Evolutionary conservation across 2,329 filamentous ascomycete genomes (phyloP).

Genomic region (Truncatella angustata): DNA sequence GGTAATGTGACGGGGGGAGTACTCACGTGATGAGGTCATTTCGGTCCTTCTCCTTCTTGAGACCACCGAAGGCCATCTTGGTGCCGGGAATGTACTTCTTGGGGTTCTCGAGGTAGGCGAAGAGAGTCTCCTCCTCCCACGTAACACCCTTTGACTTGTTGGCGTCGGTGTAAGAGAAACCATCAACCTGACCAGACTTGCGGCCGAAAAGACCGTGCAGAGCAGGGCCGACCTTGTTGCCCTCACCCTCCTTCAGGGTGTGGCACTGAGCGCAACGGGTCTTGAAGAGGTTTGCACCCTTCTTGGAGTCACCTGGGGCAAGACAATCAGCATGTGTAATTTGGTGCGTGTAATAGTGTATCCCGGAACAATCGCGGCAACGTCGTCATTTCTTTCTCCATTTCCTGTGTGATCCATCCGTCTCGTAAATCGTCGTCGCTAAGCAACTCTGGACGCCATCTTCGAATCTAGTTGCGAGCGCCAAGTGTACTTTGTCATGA

Average conservation of each 20-base stretch:
- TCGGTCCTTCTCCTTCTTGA: conserved; percentile 99
- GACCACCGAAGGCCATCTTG: conserved; percentile 99
- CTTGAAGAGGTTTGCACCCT: conserved; percentile 99
- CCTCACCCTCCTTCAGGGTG: conserved; percentile 84
- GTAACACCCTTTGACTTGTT: conserved; percentile 95
- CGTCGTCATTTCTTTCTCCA: too few species aligned
- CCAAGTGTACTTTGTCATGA: background rate
- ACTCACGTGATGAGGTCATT: conserved; percentile 97
- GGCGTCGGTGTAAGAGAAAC: conserved; percentile 97
- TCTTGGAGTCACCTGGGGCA: conserved; percentile 77
- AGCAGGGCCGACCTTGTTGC: conserved; percentile 97
- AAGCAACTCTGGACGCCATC: background rate
- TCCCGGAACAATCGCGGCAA: too few species aligned
- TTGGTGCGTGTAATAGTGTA: background rate
- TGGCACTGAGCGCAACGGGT: conserved; percentile 98
- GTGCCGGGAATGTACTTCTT: conserved; percentile 99
- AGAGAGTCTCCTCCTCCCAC: conserved; percentile 86
- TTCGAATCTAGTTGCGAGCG: background rate
- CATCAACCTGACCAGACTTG: conserved; percentile 85
- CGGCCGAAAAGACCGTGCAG: conserved; percentile 97
- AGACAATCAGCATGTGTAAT: background rate
- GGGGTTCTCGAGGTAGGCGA: conserved; percentile 99
- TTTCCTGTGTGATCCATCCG: too few species aligned
- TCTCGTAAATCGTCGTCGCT: too few species aligned
- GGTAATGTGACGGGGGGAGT: background rate